Base-by-base conservation (phyloP, 139 green algal genomes). In the Mesostigma viride region DNA sequence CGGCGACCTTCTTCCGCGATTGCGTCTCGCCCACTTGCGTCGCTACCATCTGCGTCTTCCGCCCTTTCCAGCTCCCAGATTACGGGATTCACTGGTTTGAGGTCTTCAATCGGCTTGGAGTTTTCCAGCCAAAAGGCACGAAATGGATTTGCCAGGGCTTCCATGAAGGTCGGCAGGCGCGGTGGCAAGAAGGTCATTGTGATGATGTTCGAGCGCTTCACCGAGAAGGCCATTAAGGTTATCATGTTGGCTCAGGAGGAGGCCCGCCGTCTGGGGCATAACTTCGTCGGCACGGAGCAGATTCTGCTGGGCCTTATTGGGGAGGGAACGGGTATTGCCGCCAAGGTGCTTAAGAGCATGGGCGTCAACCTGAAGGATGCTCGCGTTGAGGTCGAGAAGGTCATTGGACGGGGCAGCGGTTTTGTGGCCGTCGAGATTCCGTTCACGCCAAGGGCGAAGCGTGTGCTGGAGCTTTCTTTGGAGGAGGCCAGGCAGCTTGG, bases 241-340 rank as follows among this genome's bases (percentile, higher is more conserved):
- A 91, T 98, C 31, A 98, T 99, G 93, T 85, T 98, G 0, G 92
- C 93, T 1, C 94, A 99, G 74, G 94, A 99, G 82, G 94, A 99
- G 83, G 89, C 90, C 0, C 79, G 93, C 33, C 67, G 91, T 0
- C 61, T 82, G n/a, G 86, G 93, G 64, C 94, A 99, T 84, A 99
- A 98, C 79, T 99, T 98, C 74, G 94, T 99, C 61, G 94, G 94
- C 56, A 99, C 94, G 14, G 94, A 99, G 84, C 94, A 97, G 86
- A 91, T 99, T 58, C 84, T 99, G 67, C 84, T 99, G 47, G 94
- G 94, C 28, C 83, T 99, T 30, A 96, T 99, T 47, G 94, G 94
- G 45, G 94, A 99, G 82, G 90, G 84, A 57, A 98, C 92, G 0
- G 94, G 94, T 58, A 99, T 99, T 74, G 93, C 94, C 3, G 93